phyloP scores from a whole-genome alignment of 495 filamentous ascomycete genomes.

The Poronia punctata region DNA sequence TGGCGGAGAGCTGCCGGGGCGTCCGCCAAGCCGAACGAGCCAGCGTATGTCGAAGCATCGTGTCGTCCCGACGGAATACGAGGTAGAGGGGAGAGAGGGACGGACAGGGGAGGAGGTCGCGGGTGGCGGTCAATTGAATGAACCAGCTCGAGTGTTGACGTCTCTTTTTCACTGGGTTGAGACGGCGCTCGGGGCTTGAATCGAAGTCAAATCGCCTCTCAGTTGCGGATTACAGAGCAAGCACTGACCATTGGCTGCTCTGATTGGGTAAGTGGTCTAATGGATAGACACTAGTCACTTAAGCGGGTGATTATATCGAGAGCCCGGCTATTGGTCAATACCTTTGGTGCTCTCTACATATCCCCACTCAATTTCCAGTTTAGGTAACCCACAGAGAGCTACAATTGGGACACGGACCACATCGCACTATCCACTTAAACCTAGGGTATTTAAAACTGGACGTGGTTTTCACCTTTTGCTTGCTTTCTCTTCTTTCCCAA shows the following conservation, averaged over 20 bases:
- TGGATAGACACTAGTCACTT: conserved; percentile 16
- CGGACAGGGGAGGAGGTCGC: conserved; percentile 17
- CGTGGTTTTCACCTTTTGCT: conserved; percentile 25
- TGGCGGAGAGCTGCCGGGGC: conserved; percentile 54
- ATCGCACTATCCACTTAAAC: no score
- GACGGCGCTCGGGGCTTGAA: conserved; percentile 13
- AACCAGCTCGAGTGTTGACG: conserved; percentile 24
- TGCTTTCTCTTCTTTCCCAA: conserved; percentile 40
- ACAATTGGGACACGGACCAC: no score
- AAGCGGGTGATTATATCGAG: conserved; percentile 28
- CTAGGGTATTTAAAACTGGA: no score
- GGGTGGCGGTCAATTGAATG: conserved; percentile 21
- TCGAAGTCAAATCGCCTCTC: conserved; percentile 2
- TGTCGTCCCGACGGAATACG: conserved; percentile 47
- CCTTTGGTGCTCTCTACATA: conserved; percentile 1
- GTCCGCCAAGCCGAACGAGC: conserved; percentile 79
- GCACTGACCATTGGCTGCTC: conserved; percentile 11
- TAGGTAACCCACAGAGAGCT: no score
- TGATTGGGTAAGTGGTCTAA: not conserved
- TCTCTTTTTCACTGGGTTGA: conserved; percentile 19
- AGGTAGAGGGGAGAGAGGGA: conserved; percentile 24
- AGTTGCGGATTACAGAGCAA: conserved; percentile 2
- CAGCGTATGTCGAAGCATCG: conserved; percentile 83
- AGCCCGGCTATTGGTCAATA: conserved; percentile 27
- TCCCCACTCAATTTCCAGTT: no score